These are phyloP conservation scores for Candida pini DNA, from an alignment of 805 yeast species.

Conservation along the genomic window DNA sequence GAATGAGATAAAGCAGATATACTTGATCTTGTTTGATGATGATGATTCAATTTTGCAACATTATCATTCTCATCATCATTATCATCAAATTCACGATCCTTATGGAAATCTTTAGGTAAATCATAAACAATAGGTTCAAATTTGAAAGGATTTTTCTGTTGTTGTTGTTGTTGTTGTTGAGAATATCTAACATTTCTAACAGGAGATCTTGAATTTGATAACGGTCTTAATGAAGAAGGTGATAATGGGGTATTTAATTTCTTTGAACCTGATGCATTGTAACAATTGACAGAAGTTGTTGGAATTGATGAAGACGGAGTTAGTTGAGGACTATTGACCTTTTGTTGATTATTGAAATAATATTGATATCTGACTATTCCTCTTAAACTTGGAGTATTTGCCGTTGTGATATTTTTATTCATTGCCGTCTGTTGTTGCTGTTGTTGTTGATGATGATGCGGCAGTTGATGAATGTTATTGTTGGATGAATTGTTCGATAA, in stretches of 20 bases:
- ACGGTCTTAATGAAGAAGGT: conserved; percentile 9
- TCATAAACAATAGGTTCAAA: conserved; percentile 29
- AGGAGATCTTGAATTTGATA: conserved; percentile 24
- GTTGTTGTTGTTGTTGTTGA: conserved; percentile 1
- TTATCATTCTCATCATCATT: conserved; percentile 2
- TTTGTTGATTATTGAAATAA: conserved; percentile 24
- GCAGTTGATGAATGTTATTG: conserved; percentile 2
- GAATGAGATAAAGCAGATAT: conserved; percentile 1
- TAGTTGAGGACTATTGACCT: conserved; percentile 16
- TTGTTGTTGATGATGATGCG: too few species aligned
- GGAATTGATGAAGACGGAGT: conserved; percentile 11
- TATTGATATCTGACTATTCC: conserved; percentile 29
- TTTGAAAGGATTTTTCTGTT: conserved; percentile 25
- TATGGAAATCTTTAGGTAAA: conserved; percentile 26
- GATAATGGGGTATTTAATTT: conserved; percentile 12
- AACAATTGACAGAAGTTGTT: conserved; percentile 4
- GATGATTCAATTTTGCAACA: conserved; percentile 4
- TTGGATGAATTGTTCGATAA: conserved; percentile 16
- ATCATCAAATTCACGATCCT: conserved; percentile 13
- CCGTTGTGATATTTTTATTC: conserved; percentile 14
- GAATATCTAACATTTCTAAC: conserved; percentile 14
- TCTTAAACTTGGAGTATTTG: conserved; percentile 22
- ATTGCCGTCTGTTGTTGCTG: conserved; percentile 2
- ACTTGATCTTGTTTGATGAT: conserved; percentile 3
- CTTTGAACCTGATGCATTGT: background rate